Evolutionary conservation across 2,329 filamentous ascomycete genomes (phyloP), one percentile per base, ranked within the genome.

Genomic region (Ophiognomonia clavigignenti-juglandacearum): DNA sequence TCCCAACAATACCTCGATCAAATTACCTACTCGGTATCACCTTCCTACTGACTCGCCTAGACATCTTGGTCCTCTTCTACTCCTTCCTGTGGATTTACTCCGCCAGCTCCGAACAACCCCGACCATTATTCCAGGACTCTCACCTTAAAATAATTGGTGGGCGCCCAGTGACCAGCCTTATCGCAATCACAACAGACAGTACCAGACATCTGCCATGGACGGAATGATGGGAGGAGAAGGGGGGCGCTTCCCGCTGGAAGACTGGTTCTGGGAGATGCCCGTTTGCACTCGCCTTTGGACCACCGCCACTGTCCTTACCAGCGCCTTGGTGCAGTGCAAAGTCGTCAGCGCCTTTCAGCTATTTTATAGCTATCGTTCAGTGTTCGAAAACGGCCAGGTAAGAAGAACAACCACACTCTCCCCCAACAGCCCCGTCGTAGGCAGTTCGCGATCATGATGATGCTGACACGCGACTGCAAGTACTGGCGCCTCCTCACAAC

Each of bases 241-340:
- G 56, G 80, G 76, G 50, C 73, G 77, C 45, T 73, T 96, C 61
- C 93, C 92, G 35, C 77, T 98, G 7, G 93, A 97, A 68, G 86
- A 92, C 57, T 98, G 93, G 93, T 97, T 96, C 68, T 96, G 89
- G 78, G 93, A 98, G 67, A 96, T 96, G 86, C 93, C 93, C 4
- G 82, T 93, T 22, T 95, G 91, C 67, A 98, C 93, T 31, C 77
- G 93, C 52, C 95, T 88, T 85, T 98, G 93, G 93, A 97, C 93
- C 19, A 91, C 89, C 20, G 90, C 91, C 4, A 95, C 91, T 0
- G 83, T 97, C 35, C 73, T 89, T 48, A 93, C 86, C 10, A 95
- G 90, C 57, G 82, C 90, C 14, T 72, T 97, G 57, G 90, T 97
- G 5, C 93, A 97, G 68, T 97, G 90, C 69, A 83, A 95, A 60